Base-by-base conservation (phyloP, 345 rosid genomes). In the Nasturtium officinale region DNA sequence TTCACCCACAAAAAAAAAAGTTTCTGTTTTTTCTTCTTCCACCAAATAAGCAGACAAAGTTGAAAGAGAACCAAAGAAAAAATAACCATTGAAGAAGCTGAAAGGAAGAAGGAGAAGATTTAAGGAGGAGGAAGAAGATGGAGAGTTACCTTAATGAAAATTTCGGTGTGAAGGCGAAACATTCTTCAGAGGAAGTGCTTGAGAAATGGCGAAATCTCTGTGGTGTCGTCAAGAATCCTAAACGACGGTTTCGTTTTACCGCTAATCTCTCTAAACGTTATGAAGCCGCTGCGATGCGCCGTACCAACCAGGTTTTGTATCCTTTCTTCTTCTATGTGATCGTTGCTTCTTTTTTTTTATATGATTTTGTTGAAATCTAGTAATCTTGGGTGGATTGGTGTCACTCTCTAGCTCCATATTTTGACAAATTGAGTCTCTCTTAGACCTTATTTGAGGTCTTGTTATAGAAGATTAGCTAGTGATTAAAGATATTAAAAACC, bases 211-310 rank as follows among this genome's bases (percentile, higher is more conserved):
- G 97, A 50, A 82, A 83, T 9, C 63, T 83, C 6, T 89, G 96
- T 3, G 88, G 92, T 0, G 74, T 89, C 6, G 98, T 93, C 33
- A 93, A 93, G 85, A 93, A 93, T 64, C 97, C 89, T 15, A 93
- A 90, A 67, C 84, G 97, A 2, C 72, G 98, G 28, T 90, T 90
- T 74, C 97, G 97, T 2, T 89, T 87, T 83, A 87, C 94, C 0
- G 94, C 97, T 56, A 93, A 93, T 67, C 89, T 93, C 71, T 79
- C 93, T 78, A 93, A 93, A 81, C 91, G 98, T 23, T 32, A 58
- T 32, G 97, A 93, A 81, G 98, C 96, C 32, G 97, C 91, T 26
- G 93, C 86, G 4, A 93, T 93, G 97, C 96, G 98, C 6, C 79
- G 77, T 5, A 85, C 90, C 84, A 87, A 93, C 79, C 89, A 86